Evolutionary conservation across 225 moss, liverwort and hornwort genomes (phyloP), one percentile per base, ranked within the genome.

Genomic region (Bryoerythrophyllum caledonicum): DNA sequence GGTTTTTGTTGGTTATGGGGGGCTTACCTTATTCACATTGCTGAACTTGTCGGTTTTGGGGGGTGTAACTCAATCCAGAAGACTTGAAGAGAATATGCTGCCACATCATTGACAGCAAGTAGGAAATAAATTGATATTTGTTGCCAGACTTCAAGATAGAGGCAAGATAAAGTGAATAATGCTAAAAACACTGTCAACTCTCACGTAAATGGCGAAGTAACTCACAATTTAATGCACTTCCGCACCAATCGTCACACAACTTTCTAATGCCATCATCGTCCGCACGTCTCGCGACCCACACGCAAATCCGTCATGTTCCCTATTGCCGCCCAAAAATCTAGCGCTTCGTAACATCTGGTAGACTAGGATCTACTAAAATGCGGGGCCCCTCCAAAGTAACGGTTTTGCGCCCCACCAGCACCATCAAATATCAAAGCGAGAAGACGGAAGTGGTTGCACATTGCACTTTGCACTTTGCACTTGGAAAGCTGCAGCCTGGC

Each of bases 341-440:
- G 7, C 30, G 8, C 0, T n/a, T 0, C 2, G 6, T 2, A 0
- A 3, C 60, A 7, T 60, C 3, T 5, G 2, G 4, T 4, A 12
- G 4, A 4, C 58, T 26, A 3, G 15, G 26, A 59, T 59, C 58
- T 13, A 53, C 19, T 7, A 20, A 52, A 4, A 5, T 13, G 3
- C 13, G 13, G 23, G 24, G 14, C 26, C 27, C 27, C 12, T 44
- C 12, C 0, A 5, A 17, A 27, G 28, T 59, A 8, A 59, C 59
- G 28, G 15, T 28, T 59, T 59, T 28, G 28, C 16, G 16, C 7
- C 26, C 2, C 51, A 24, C 40, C 65, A 35, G 6, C n/a, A 37
- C 14, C 7, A 17, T 65, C 23, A 40, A 41, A 40, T 40, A 37
- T 40, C 11, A 52, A n/a, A 21, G 35, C 23, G 53, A 4, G 1